These are phyloP conservation scores for Blastobotrys petasosporus DNA, from an alignment of 1,139 yeast species.

Conservation along the genomic window DNA sequence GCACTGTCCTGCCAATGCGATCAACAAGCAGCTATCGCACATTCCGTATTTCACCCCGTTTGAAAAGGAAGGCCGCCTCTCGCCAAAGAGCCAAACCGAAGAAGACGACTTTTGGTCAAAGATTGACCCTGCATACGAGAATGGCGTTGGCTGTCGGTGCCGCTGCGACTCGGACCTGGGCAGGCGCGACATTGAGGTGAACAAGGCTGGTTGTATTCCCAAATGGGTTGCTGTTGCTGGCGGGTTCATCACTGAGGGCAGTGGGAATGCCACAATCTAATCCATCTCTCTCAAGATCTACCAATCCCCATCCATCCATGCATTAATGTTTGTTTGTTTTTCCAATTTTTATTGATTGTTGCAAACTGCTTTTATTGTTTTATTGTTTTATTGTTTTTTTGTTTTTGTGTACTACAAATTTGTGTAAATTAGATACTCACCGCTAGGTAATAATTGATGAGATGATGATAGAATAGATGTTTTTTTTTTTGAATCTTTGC, in stretches of 20 bases:
- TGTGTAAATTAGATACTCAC: no score
- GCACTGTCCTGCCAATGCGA: constrained; percentile 76
- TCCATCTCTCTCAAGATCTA: no score
- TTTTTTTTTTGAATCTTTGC: no score
- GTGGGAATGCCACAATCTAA: no score
- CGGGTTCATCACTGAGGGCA: constrained; percentile 22
- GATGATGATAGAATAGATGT: no score
- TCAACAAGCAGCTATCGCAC: constrained; percentile 28
- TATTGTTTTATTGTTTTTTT: no score
- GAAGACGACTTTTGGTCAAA: constrained; percentile 39
- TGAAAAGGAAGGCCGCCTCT: constrained; percentile 16
- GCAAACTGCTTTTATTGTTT: no score
- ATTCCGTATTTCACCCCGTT: constrained; percentile 30
- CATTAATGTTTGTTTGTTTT: no score
- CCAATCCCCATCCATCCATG: no score
- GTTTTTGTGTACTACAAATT: no score
- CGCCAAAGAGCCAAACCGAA: constrained; percentile 17
- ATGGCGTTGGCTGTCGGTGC: constrained; percentile 84
- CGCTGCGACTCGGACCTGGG: constrained; percentile 54
- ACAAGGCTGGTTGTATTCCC: constrained; percentile 49
- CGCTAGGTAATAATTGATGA: no score
- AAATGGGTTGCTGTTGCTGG: constrained; percentile 44
- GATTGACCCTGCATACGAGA: constrained; percentile 42
- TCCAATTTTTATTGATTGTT: no score
- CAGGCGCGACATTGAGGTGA: constrained; percentile 47